Evolutionary conservation across 257 asterid species (phyloP).

Genomic region (Solanum commersonii): DNA sequence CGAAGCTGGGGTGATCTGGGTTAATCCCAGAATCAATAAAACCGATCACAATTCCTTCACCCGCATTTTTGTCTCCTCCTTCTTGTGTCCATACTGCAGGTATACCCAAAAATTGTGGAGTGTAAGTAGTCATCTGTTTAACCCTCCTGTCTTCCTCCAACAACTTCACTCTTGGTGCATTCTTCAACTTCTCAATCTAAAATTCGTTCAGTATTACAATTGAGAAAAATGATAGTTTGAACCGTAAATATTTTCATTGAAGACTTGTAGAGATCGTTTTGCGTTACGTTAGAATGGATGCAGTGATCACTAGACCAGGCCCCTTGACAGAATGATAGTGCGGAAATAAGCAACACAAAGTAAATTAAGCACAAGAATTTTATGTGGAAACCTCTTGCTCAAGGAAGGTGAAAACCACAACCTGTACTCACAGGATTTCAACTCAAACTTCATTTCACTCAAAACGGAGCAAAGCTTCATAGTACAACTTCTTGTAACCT

Average conservation of each 20-base stretch:
- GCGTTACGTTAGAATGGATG: not conserved
- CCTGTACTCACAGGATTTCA: no score
- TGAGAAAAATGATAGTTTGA: not conserved
- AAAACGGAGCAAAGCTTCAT: no score
- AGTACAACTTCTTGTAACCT: no score
- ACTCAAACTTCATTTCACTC: no score
- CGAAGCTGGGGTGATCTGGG: slow-evolving; percentile 67
- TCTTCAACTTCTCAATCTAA: slow-evolving; percentile 43
- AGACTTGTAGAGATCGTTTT: not conserved
- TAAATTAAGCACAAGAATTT: no score
- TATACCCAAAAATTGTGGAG: slow-evolving; percentile 55
- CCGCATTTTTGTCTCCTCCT: slow-evolving; percentile 58
- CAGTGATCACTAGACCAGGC: no score
- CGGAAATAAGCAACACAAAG: no score
- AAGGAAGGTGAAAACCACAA: no score
- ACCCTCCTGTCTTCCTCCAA: slow-evolving; percentile 65
- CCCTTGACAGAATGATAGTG: no score
- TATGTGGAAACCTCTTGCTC: no score
- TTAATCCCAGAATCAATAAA: slow-evolving; percentile 78
- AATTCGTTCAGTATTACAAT: not conserved
- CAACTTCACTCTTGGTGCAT: slow-evolving; percentile 38
- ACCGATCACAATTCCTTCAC: slow-evolving; percentile 87
- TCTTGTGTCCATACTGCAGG: slow-evolving; percentile 54
- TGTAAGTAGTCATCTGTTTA: slow-evolving; percentile 63
- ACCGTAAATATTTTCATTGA: no score